phyloP scores from a whole-genome alignment of 164 flowering plant species.

The Kalanchoe fedtschenkoi region DNA sequence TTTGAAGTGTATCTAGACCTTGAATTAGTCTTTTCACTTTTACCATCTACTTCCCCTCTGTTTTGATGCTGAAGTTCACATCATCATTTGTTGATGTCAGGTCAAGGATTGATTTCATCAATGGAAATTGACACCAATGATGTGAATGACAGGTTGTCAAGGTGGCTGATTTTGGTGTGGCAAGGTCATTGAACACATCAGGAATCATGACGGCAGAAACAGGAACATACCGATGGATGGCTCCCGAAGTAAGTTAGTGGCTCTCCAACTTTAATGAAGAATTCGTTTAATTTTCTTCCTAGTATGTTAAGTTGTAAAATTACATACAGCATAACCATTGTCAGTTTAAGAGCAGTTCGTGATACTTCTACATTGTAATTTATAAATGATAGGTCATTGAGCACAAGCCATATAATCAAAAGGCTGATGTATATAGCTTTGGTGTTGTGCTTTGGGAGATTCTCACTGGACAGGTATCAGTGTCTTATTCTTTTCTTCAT shows the following conservation, averaged over 20 bases:
- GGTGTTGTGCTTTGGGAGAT: too few species aligned
- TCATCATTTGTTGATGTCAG: too few species aligned
- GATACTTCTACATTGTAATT: background rate
- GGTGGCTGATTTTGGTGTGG: conserved; percentile 7
- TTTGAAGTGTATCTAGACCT: background rate
- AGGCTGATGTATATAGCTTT: conserved; percentile 9
- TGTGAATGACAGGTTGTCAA: conserved; percentile 7
- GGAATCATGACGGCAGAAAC: conserved; percentile 9
- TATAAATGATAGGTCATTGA: conserved; percentile 6
- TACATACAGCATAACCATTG: too few species aligned
- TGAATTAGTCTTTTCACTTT: background rate
- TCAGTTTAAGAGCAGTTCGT: background rate
- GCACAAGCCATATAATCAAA: conserved; percentile 8
- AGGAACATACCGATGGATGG: too few species aligned
- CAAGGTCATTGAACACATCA: background rate
- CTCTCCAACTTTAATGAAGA: too few species aligned
- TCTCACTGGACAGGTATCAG: conserved; percentile 2
- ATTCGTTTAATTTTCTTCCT: too few species aligned
- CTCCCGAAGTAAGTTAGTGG: too few species aligned
- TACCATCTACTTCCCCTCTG: background rate
- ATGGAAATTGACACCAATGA: background rate
- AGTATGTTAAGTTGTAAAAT: too few species aligned
- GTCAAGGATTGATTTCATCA: background rate
- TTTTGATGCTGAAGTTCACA: too few species aligned
- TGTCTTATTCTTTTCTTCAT: background rate